Percentiles rank a stretch among this genome's conserved stretches.
Evolutionary conservation across 306 rosid species (phyloP).

Genomic region (Lablab purpureus): DNA sequence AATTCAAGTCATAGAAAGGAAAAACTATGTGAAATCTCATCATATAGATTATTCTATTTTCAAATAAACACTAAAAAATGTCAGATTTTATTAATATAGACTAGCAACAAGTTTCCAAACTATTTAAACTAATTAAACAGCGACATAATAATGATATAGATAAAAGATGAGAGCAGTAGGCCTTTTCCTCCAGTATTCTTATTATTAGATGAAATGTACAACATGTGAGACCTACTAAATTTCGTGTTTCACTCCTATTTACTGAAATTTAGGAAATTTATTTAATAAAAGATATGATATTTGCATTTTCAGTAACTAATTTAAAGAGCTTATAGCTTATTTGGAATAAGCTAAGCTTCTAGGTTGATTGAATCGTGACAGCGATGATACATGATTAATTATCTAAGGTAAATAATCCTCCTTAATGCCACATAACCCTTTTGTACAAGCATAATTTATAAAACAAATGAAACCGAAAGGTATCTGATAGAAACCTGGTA

Average conservation of each 20-base stretch:
- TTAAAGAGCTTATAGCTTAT: neutral
- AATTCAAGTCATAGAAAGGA: too few relatives aligned
- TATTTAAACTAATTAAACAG: too few relatives aligned
- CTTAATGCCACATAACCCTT: neutral
- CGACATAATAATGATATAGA: neutral
- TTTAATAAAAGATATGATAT: neutral
- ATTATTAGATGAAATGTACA: neutral
- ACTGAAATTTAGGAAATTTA: too few relatives aligned
- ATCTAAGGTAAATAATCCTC: neutral
- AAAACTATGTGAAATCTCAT: too few relatives aligned
- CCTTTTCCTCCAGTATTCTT: neutral
- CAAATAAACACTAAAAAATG: too few relatives aligned
- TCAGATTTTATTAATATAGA: too few relatives aligned
- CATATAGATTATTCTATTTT: too few relatives aligned
- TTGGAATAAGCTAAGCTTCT: neutral
- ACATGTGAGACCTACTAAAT: neutral
- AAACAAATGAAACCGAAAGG: too few relatives aligned
- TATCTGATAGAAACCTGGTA: neutral
- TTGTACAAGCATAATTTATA: too few relatives aligned
- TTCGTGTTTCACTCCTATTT: too few relatives aligned
- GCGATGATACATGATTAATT: neutral
- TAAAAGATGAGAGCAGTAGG: neutral
- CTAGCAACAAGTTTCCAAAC: too few relatives aligned
- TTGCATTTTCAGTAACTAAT: too few relatives aligned
- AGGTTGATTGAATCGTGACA: neutral